phyloP scores from a whole-genome alignment of 2,329 filamentous ascomycete species.

The Aspergillus floridensis region DNA sequence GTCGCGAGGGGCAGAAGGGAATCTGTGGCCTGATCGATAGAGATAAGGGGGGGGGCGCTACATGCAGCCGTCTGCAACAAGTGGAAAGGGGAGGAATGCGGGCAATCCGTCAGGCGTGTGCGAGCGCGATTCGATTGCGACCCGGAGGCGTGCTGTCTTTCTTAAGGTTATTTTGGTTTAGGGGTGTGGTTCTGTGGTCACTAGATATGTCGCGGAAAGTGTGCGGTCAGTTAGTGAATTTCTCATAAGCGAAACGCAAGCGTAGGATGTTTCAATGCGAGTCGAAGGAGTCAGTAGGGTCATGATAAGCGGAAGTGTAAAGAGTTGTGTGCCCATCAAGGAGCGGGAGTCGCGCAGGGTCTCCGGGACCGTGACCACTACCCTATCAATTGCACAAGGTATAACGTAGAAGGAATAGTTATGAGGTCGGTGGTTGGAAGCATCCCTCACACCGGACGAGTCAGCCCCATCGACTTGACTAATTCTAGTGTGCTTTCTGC shows the following conservation, averaged over 20 bases:
- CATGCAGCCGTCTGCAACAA: slow-evolving; percentile 23
- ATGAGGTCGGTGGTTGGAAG: neutral
- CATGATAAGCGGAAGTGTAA: slow-evolving; percentile 6
- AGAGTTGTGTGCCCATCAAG: neutral
- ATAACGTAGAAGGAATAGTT: neutral
- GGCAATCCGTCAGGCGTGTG: slow-evolving; percentile 13
- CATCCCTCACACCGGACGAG: neutral
- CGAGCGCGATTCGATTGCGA: slow-evolving; percentile 4
- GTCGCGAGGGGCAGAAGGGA: slow-evolving; percentile 19
- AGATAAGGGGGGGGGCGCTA: slow-evolving; percentile 19
- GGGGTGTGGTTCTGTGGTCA: slow-evolving; percentile 8
- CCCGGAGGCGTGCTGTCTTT: neutral
- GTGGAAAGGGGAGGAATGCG: slow-evolving; percentile 24
- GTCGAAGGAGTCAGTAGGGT: neutral
- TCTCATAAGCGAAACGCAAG: slow-evolving; percentile 5
- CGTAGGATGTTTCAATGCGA: neutral
- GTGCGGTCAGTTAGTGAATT: slow-evolving; percentile 4
- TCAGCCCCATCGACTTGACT: neutral
- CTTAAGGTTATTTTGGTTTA: neutral
- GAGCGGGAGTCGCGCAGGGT: slow-evolving; percentile 5
- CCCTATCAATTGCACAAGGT: neutral
- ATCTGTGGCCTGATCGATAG: slow-evolving; percentile 24
- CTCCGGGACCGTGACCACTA: neutral
- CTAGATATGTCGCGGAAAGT: slow-evolving; percentile 12
- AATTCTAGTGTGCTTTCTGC: neutral